These are phyloP conservation scores for Priceomyces melissophilus DNA, from an alignment of 805 yeast species.

Conservation along the genomic window DNA sequence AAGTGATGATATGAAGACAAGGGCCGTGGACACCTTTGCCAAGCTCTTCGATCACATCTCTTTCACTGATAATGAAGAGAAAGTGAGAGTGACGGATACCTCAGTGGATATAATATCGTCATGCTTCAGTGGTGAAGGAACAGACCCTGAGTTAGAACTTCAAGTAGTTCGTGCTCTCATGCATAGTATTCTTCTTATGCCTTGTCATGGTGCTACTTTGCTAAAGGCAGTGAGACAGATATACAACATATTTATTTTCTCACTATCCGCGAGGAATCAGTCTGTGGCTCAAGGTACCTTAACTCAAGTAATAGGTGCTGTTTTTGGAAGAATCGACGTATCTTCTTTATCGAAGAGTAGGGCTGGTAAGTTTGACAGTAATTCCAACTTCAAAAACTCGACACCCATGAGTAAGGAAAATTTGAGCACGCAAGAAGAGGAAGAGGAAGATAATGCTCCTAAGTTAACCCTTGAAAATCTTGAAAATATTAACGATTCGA, in stretches of 20 bases:
- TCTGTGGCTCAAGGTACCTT: slow-evolving; percentile 93
- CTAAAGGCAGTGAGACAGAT: slow-evolving; percentile 90
- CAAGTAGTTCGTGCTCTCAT: slow-evolving; percentile 91
- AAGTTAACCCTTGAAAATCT: slow-evolving; percentile 58
- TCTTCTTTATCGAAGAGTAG: slow-evolving; percentile 42
- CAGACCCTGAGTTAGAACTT: slow-evolving; percentile 83
- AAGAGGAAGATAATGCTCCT: slow-evolving; percentile 13
- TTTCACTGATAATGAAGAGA: slow-evolving; percentile 57
- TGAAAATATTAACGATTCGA: slow-evolving; percentile 51
- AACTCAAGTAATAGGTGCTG: slow-evolving; percentile 82
- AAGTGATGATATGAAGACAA: slow-evolving; percentile 60
- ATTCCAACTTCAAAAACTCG: slow-evolving; percentile 17
- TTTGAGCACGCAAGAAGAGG: slow-evolving; percentile 10
- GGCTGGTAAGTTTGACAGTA: slow-evolving; percentile 14
- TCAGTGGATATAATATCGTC: slow-evolving; percentile 81
- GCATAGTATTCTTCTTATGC: slow-evolving; percentile 79
- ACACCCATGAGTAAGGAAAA: slow-evolving; percentile 24
- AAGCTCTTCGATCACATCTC: slow-evolving; percentile 85
- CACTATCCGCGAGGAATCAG: slow-evolving; percentile 79
- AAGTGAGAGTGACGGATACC: slow-evolving; percentile 65
- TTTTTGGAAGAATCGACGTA: slow-evolving; percentile 64
- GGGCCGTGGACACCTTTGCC: slow-evolving; percentile 81
- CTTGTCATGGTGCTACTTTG: slow-evolving; percentile 86
- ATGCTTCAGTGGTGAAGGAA: slow-evolving; percentile 88
- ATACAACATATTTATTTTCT: slow-evolving; percentile 85